A percentile compares a stretch with the other conserved stretches of the same genome.
Conservation (phyloP, 768 basidiomycete species). For the Macrocybe gigantea region DNA sequence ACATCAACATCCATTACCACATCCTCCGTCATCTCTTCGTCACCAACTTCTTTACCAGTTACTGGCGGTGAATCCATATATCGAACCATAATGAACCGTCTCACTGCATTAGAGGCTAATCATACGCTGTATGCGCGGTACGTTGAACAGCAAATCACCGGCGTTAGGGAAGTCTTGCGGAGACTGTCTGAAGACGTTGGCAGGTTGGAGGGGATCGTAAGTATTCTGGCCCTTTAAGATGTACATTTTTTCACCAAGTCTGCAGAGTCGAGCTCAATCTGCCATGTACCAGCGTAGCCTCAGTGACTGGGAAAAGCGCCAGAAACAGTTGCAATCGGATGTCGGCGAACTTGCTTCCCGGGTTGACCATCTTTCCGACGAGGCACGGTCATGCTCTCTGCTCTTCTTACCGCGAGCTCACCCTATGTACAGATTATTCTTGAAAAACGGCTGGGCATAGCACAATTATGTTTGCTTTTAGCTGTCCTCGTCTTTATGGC, state of each 20-base stretch:
- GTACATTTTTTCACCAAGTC: too few relatives aligned
- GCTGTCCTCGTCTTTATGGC: constrained; percentile 83
- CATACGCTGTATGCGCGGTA: constrained; percentile 81
- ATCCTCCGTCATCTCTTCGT: not conserved
- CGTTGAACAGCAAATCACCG: constrained; percentile 82
- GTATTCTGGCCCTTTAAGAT: constrained; percentile 17
- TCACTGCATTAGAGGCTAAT: constrained; percentile 80
- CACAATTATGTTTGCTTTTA: constrained; percentile 79
- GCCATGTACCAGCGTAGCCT: constrained; percentile 59
- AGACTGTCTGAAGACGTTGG: constrained; percentile 76
- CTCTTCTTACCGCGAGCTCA: not conserved
- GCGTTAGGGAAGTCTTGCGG: constrained; percentile 68
- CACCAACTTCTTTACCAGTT: constrained; percentile 4
- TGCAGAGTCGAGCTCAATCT: constrained; percentile 65
- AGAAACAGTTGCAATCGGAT: constrained; percentile 62
- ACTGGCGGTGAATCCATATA: constrained; percentile 87
- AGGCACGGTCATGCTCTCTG: constrained; percentile 41
- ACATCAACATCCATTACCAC: not conserved
- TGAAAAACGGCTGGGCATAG: constrained; percentile 86
- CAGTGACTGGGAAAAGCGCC: constrained; percentile 64
- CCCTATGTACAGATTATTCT: constrained; percentile 54
- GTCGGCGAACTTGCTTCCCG: constrained; percentile 61
- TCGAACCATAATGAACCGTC: constrained; percentile 91
- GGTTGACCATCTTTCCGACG: constrained; percentile 72
- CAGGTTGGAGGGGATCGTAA: constrained; percentile 67